Percentiles rank a stretch among this genome's conserved stretches.
Conservation (phyloP, 371 early-diverging fungal species). For the Mortierella sp. region DNA sequence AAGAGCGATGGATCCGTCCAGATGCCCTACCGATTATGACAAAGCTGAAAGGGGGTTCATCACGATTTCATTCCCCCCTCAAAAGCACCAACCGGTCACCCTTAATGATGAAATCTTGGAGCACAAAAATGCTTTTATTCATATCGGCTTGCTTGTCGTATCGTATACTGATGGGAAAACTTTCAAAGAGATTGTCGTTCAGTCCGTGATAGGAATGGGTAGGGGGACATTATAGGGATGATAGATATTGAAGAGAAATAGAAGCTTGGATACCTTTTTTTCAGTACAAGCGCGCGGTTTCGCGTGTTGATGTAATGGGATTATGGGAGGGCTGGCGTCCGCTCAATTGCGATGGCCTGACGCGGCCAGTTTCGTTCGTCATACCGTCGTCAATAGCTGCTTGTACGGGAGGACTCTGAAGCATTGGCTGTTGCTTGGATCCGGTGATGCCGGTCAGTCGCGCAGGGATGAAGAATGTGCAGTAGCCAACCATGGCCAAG, state of each 20-base stretch:
- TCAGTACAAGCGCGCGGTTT: slow-evolving; percentile 45
- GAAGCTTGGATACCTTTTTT: neutral
- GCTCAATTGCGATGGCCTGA: slow-evolving; percentile 2
- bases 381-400: slow-evolving; percentile 46
- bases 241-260: neutral
- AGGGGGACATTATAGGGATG: neutral
- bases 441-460: slow-evolving; percentile 32
- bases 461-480: slow-evolving; percentile 52
- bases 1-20: slow-evolving; percentile 10
- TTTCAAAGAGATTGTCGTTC: too few species aligned
- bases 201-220: neutral
- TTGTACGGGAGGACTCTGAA: slow-evolving; percentile 33
- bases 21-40: slow-evolving; percentile 13
- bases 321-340: slow-evolving; percentile 42
- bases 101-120: too few species aligned
- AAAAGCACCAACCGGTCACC: too few species aligned
- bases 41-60: slow-evolving; percentile 27
- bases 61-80: too few species aligned
- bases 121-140: too few species aligned
- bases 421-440: slow-evolving; percentile 47
- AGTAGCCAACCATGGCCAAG: slow-evolving; percentile 53
- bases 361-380: slow-evolving; percentile 15
- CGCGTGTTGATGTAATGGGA: slow-evolving; percentile 36
- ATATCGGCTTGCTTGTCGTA: too few species aligned
- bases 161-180: too few species aligned